Evolutionary conservation across 257 asterid genomes (phyloP).

Genomic region (Solanum sejunctum): DNA sequence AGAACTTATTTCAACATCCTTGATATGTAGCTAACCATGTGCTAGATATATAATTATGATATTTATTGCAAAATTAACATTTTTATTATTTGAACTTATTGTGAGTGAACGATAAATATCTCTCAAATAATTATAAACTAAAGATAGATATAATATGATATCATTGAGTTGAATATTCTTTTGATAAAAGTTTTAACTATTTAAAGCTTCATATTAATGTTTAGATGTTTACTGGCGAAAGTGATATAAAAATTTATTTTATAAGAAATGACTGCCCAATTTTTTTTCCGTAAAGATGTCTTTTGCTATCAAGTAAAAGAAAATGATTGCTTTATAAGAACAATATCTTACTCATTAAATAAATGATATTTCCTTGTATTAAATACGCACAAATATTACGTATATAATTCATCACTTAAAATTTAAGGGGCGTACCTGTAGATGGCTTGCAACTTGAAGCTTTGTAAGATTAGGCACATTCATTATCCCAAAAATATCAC

Average conservation of each 20-base stretch:
- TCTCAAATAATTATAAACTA: background rate
- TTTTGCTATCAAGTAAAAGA: background rate
- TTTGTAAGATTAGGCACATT: background rate
- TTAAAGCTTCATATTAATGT: background rate
- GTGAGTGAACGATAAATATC: background rate
- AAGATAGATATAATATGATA: background rate
- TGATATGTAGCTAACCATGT: background rate
- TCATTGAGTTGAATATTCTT: background rate
- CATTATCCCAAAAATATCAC: background rate
- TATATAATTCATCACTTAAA: background rate
- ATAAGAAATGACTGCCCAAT: background rate
- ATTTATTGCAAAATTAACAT: background rate
- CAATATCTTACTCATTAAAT: too few relatives aligned
- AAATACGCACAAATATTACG: background rate
- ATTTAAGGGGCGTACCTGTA: background rate
- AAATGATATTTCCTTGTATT: background rate
- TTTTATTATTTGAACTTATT: background rate
- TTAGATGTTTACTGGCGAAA: background rate
- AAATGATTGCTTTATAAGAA: too few relatives aligned
- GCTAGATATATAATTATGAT: background rate
- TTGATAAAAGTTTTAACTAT: background rate
- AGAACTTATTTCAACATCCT: background rate
- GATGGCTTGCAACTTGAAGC: background rate
- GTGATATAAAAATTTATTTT: background rate
- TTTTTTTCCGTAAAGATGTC: background rate